phyloP scores from a whole-genome alignment of 1,284 basidiomycete species.

The Omphalotus olearius region DNA sequence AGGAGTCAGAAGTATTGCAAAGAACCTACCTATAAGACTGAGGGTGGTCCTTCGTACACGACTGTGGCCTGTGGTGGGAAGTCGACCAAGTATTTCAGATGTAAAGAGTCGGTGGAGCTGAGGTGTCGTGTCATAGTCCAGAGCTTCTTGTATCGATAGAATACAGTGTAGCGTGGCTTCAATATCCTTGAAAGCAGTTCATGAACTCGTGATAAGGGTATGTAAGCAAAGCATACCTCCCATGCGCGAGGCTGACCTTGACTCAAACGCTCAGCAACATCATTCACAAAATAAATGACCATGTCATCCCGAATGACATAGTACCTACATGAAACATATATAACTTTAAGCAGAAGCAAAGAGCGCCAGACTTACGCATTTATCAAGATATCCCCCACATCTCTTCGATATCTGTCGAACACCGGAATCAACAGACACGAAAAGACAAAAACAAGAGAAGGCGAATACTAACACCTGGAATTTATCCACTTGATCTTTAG shows the following conservation, averaged over 20 bases:
- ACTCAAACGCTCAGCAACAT: constrained; percentile 51
- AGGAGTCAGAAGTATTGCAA: neutral
- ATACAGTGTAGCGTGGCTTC: constrained; percentile 84
- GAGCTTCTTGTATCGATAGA: constrained; percentile 81
- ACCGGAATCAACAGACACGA: neutral
- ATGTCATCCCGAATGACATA: constrained; percentile 83
- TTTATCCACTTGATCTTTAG: constrained; percentile 66
- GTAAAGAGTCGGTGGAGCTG: constrained; percentile 70
- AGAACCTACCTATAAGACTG: constrained; percentile 59
- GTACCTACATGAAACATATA: constrained; percentile 47
- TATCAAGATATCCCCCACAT: constrained; percentile 87
- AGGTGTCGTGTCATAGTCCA: constrained; percentile 68
- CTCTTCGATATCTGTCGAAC: constrained; percentile 76
- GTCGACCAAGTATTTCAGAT: constrained; percentile 57
- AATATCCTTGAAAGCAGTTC: constrained; percentile 50
- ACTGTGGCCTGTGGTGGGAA: constrained; percentile 61
- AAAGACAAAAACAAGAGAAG: neutral
- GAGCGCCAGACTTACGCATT: constrained; percentile 62
- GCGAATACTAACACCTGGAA: constrained; percentile 56
- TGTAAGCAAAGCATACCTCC: constrained; percentile 52
- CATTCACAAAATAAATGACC: constrained; percentile 64
- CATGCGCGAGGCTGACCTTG: constrained; percentile 43
- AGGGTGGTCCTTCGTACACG: constrained; percentile 73
- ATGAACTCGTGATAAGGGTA: neutral
- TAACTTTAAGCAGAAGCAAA: constrained; percentile 9